Conservation (phyloP, 331 rosid species). For the Quercus lobata region DNA sequence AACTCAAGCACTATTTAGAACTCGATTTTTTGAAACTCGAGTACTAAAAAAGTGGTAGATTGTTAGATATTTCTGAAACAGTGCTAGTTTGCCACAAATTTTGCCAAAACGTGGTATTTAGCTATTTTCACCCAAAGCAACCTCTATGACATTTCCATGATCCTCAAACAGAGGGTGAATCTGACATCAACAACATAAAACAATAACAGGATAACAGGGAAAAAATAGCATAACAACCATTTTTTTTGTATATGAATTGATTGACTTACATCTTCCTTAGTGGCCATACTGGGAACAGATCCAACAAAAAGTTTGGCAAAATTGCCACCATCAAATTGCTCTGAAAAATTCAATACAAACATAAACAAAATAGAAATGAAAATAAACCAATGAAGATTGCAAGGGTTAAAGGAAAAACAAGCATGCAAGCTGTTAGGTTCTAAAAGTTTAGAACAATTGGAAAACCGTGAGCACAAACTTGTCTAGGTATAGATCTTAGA, state of each 20-base stretch:
- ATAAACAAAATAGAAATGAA: not conserved
- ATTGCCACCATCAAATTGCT: slow-evolving; percentile 51
- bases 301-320: slow-evolving; percentile 92
- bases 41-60: too few species aligned
- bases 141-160: slow-evolving; percentile 93
- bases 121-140: slow-evolving; percentile 30
- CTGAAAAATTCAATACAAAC: slow-evolving; percentile 29
- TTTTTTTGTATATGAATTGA: not conserved
- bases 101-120: too few species aligned
- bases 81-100: too few species aligned
- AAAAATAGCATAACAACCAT: not conserved
- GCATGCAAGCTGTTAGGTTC: too few species aligned
- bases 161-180: slow-evolving; percentile 87
- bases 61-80: too few species aligned
- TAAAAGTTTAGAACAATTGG: too few species aligned
- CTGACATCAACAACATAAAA: slow-evolving; percentile 32
- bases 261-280: slow-evolving; percentile 74
- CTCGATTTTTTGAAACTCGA: too few species aligned
- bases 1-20: too few species aligned
- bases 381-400: not conserved
- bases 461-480: too few species aligned
- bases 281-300: slow-evolving; percentile 85
- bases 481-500: too few species aligned
- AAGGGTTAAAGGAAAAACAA: not conserved
- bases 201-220: not conserved